Evolutionary conservation across 2,329 filamentous ascomycete genomes (phyloP).

Genomic region (Chaetomium sp.): DNA sequence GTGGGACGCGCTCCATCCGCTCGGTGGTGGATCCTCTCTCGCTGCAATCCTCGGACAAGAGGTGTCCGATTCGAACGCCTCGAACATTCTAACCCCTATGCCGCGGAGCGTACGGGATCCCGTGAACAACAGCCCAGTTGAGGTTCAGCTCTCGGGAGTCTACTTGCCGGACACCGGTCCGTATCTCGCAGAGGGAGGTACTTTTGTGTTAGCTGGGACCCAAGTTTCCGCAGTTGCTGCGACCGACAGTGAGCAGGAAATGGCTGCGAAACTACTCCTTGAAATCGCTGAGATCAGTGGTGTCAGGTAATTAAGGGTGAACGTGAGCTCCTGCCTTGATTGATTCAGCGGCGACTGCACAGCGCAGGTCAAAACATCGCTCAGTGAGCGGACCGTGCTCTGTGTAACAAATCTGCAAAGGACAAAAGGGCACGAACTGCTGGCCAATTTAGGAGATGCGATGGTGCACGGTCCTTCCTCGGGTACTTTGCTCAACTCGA

Average conservation of each 20-base stretch:
- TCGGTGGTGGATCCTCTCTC: slow-evolving; percentile 4
- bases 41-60: background rate
- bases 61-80: background rate
- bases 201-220: background rate
- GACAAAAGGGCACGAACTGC: too few species aligned
- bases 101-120: slow-evolving; percentile 1
- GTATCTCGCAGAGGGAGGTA: background rate
- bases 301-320: background rate
- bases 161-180: background rate
- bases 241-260: slow-evolving; percentile 1
- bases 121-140: background rate
- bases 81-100: background rate
- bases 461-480: too few species aligned
- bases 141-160: slow-evolving; percentile 2
- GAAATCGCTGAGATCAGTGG: slow-evolving; percentile 2
- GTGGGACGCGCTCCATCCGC: slow-evolving; percentile 1
- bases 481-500: too few species aligned
- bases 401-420: too few species aligned
- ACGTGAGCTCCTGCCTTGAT: background rate
- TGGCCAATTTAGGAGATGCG: too few species aligned
- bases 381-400: too few species aligned
- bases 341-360: too few species aligned
- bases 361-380: too few species aligned
- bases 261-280: slow-evolving; percentile 2
- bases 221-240: background rate